A percentile compares a stretch with the other conserved stretches of the same genome.
Conservation (phyloP, 192 early-diverging fungal species). For the Chytriomyces sp. region DNA sequence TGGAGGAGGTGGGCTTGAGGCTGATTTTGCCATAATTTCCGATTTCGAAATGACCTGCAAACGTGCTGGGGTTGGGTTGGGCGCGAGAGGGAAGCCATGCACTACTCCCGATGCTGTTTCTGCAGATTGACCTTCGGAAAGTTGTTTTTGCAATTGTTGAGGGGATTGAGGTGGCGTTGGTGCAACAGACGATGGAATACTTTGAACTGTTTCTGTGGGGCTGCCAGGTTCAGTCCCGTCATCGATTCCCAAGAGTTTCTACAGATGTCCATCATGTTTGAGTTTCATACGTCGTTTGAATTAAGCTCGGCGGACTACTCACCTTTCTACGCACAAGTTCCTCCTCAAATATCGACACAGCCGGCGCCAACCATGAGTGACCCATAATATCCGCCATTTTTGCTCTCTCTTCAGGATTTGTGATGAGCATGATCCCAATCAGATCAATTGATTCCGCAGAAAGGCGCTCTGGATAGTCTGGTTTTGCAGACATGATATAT, state of each 20-base stretch:
- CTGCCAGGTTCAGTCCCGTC: not conserved
- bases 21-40: not conserved
- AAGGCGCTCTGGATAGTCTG: conserved; percentile 61
- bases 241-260: not conserved
- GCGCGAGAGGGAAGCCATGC: not conserved
- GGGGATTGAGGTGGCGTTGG: not conserved
- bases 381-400: conserved; percentile 59
- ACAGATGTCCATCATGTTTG: not conserved
- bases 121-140: not conserved
- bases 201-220: not conserved
- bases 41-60: not conserved
- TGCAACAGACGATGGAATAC: not conserved
- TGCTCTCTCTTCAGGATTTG: conserved; percentile 57
- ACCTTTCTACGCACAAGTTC: conserved; percentile 34
- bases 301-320: not conserved
- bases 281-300: not conserved
- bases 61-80: not conserved
- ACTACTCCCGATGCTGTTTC: not conserved
- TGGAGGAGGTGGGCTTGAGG: not conserved
- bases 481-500: conserved; percentile 62
- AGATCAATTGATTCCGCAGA: conserved; percentile 50
- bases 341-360: conserved; percentile 39
- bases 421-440: conserved; percentile 58
- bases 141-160: not conserved
- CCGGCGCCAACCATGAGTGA: conserved; percentile 51